These are phyloP conservation scores for Botrytis hyacinthi DNA, from an alignment of 2,329 filamentous ascomycete species.

Conservation along the genomic window DNA sequence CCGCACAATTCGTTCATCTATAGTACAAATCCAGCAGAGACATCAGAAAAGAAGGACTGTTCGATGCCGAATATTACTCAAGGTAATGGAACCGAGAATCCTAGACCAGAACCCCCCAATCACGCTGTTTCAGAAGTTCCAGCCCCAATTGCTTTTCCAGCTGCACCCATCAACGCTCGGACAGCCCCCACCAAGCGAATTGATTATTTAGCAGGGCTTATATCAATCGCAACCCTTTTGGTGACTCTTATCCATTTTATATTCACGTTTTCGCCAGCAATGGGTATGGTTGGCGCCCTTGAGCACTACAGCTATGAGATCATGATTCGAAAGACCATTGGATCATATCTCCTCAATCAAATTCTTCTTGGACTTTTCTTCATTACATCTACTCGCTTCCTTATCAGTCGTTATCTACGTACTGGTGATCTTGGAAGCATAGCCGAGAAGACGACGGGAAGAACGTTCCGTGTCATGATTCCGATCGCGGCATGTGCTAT, in stretches of 20 bases:
- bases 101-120: background rate
- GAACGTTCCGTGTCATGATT: conserved; percentile 47
- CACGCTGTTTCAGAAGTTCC: conserved; percentile 9
- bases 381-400: conserved; percentile 48
- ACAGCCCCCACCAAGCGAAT: conserved; percentile 36
- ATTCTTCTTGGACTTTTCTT: conserved; percentile 51
- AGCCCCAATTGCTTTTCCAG: background rate
- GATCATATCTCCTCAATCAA: conserved; percentile 46
- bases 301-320: conserved; percentile 42
- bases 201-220: conserved; percentile 48
- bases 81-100: background rate
- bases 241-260: conserved; percentile 48
- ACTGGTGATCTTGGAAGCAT: conserved; percentile 45
- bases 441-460: conserved; percentile 45
- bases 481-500: conserved; percentile 45
- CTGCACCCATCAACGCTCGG: conserved; percentile 6
- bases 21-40: background rate
- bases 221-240: conserved; percentile 45
- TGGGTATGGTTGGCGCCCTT: conserved; percentile 40
- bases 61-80: background rate
- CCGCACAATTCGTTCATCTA: background rate
- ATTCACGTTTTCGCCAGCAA: conserved; percentile 44
- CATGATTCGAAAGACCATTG: conserved; percentile 44
- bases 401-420: conserved; percentile 44
- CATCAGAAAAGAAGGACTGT: background rate